Evolutionary conservation across 2,329 filamentous ascomycete genomes (phyloP).

Genomic region (Cryphonectria parasitica): DNA sequence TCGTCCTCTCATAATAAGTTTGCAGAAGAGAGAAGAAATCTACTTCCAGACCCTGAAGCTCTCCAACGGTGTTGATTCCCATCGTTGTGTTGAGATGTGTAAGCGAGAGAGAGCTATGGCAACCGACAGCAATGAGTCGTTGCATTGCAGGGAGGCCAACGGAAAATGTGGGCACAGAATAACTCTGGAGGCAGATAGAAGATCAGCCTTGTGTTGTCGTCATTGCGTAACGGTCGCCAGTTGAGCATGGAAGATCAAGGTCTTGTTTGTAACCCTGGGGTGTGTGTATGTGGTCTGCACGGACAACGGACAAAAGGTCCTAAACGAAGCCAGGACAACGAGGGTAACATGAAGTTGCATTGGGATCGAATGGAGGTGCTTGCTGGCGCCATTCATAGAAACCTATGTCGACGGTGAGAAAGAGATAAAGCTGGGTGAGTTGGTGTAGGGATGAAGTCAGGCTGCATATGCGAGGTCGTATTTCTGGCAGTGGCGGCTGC

Average conservation of each 20-base stretch:
- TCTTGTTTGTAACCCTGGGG: neutral
- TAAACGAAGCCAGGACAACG: neutral
- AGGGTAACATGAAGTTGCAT: neutral
- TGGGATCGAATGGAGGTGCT: neutral
- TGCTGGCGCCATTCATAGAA: neutral
- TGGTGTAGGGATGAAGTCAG: conserved; percentile 2
- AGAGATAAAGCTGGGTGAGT: neutral
- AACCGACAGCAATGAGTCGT: neutral
- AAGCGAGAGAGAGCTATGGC: neutral
- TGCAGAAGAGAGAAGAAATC: neutral
- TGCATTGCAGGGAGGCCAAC: neutral
- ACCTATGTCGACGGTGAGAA: neutral
- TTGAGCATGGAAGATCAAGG: neutral
- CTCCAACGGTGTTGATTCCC: neutral
- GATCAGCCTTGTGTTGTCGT: conserved; percentile 1
- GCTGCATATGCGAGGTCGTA: neutral
- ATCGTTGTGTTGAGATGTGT: neutral
- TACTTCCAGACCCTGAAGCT: neutral
- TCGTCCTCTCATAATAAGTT: neutral
- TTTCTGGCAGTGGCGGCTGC: conserved; percentile 1
- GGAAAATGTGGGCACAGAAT: neutral
- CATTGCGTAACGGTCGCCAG: conserved; percentile 1
- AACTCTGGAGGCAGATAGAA: neutral
- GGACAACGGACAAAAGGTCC: neutral
- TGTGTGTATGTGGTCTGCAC: neutral